These are phyloP conservation scores for Hericium erinaceus DNA, from an alignment of 768 basidiomycete genomes.

Conservation along the genomic window DNA sequence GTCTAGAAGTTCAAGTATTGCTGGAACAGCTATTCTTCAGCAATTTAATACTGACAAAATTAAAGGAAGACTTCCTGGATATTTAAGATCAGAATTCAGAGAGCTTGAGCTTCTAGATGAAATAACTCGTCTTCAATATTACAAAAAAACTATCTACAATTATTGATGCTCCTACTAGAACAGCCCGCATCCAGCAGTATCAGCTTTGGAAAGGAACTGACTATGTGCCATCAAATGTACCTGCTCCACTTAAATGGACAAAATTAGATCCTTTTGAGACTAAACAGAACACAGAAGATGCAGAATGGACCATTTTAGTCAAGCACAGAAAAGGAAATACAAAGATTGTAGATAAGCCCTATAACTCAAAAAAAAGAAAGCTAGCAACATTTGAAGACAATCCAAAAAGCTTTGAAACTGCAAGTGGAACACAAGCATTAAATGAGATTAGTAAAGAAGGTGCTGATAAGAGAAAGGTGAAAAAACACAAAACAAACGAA, in stretches of 20 bases:
- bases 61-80: constrained; percentile 5
- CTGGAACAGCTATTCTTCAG: constrained; percentile 13
- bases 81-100: constrained; percentile 14
- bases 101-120: constrained; percentile 10
- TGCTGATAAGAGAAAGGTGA: background rate
- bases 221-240: background rate
- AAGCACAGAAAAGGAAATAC: background rate
- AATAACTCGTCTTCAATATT: constrained; percentile 2
- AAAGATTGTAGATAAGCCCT: background rate
- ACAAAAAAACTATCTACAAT: background rate
- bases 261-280: background rate
- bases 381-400: background rate
- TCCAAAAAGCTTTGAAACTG: background rate
- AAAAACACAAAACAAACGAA: background rate
- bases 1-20: constrained; percentile 10
- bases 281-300: background rate
- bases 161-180: background rate
- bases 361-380: background rate
- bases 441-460: background rate
- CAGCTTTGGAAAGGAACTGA: background rate
- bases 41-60: constrained; percentile 6
- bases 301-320: background rate
- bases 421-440: background rate
- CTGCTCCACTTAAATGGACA: constrained; percentile 1
- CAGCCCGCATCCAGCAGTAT: background rate